A percentile compares a stretch with the other conserved stretches of the same genome.
Conservation (phyloP, 306 rosid species). For the Senna tora region DNA sequence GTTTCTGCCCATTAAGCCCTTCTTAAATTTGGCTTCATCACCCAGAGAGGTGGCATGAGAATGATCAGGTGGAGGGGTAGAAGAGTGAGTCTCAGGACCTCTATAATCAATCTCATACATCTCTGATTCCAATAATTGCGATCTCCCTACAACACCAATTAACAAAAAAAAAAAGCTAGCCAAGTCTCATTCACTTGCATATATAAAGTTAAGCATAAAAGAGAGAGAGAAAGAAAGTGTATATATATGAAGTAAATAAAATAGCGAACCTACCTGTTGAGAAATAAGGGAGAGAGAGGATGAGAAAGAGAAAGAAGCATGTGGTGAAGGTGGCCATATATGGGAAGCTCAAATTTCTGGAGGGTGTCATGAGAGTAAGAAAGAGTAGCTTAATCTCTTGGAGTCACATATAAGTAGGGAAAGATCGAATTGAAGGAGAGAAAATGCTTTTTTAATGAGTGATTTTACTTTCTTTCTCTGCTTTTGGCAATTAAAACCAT, state of each 20-base stretch:
- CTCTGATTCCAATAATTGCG: constrained; percentile 46
- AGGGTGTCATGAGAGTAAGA: neutral
- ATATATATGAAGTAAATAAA: neutral
- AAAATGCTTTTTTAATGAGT: constrained; percentile 24
- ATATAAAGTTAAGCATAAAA: neutral
- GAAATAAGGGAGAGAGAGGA: constrained; percentile 49
- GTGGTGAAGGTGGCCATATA: constrained; percentile 56
- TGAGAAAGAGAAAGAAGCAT: constrained; percentile 50
- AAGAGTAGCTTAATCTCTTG: constrained; percentile 7
- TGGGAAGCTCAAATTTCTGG: constrained; percentile 23
- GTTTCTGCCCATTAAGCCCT: constrained; percentile 27
- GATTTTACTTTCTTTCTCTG: constrained; percentile 11
- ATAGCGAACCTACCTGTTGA: constrained; percentile 62
- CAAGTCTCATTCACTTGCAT: too few species aligned
- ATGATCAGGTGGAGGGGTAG: constrained; percentile 73
- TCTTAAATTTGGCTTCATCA: constrained; percentile 35
- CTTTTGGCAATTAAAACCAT: constrained; percentile 48
- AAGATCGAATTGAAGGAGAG: constrained; percentile 3
- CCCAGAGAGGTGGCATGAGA: constrained; percentile 38
- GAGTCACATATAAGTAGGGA: neutral
- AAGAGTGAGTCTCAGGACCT: constrained; percentile 94
- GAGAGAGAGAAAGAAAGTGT: constrained; percentile 5
- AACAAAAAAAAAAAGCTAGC: too few species aligned
- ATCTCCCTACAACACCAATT: constrained; percentile 46
- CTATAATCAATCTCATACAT: constrained; percentile 88